These are phyloP conservation scores for Collariella sp. DNA, from an alignment of 495 filamentous ascomycete species.

Conservation along the genomic window DNA sequence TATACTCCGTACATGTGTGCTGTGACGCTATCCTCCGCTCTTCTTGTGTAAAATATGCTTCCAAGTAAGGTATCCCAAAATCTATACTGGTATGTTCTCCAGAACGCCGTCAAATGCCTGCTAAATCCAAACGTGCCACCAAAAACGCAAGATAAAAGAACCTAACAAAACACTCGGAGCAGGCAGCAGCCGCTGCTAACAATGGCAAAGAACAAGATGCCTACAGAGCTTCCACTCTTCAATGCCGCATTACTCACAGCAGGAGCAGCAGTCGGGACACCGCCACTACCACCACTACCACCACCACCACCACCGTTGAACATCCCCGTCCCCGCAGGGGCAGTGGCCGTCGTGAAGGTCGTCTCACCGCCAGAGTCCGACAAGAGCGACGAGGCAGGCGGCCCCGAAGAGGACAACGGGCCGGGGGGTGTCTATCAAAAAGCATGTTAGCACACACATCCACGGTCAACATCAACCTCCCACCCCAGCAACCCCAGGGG, in stretches of 20 bases:
- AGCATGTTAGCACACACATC: too few relatives aligned
- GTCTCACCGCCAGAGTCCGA: neutral
- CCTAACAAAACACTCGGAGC: neutral
- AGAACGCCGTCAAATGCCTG: neutral
- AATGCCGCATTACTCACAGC: neutral
- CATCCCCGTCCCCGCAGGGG: neutral
- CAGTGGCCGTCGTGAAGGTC: neutral
- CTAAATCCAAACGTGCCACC: neutral
- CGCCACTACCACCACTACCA: neutral
- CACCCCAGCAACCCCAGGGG: neutral
- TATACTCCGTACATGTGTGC: too few relatives aligned
- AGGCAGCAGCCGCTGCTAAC: neutral
- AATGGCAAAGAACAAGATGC: neutral
- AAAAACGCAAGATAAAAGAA: too few relatives aligned
- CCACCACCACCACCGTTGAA: neutral
- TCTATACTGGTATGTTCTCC: slow-evolving; percentile 1
- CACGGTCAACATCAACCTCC: neutral
- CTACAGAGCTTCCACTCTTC: neutral
- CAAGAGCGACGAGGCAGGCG: slow-evolving; percentile 1
- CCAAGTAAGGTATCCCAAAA: neutral
- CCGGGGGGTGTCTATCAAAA: slow-evolving; percentile 3
- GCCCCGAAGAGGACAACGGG: neutral
- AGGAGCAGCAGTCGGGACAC: slow-evolving; percentile 1
- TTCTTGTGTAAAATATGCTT: neutral
- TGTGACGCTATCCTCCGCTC: too few relatives aligned